These are phyloP conservation scores for Eucalyptus lansdowneana DNA, from an alignment of 345 rosid species.

Conservation along the genomic window DNA sequence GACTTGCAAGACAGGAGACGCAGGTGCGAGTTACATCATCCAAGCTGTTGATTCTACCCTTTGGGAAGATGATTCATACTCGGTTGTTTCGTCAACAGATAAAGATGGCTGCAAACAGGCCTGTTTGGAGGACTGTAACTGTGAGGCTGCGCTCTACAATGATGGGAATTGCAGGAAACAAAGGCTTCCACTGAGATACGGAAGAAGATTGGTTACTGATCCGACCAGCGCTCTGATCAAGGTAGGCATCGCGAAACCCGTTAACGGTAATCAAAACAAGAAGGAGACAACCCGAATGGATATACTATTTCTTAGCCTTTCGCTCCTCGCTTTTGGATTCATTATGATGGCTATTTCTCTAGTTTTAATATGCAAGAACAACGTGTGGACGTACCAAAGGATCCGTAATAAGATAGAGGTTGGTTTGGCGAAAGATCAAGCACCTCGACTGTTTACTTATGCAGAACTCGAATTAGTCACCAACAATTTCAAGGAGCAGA, in stretches of 20 bases:
- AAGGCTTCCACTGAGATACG: conserved; percentile 11
- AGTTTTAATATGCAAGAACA: not conserved
- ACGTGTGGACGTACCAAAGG: not conserved
- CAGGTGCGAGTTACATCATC: not conserved
- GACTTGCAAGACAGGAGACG: no score
- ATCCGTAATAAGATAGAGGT: not conserved
- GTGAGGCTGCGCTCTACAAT: conserved; percentile 5
- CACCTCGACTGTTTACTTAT: not conserved
- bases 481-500: conserved; percentile 1
- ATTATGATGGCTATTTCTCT: not conserved
- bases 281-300: not conserved
- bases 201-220: not conserved
- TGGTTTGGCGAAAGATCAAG: not conserved
- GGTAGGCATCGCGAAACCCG: not conserved
- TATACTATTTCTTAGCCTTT: not conserved
- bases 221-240: not conserved
- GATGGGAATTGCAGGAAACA: not conserved
- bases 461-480: not conserved
- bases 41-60: not conserved
- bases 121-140: conserved; percentile 7
- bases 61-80: conserved; percentile 1
- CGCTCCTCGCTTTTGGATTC: not conserved
- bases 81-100: not conserved
- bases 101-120: not conserved
- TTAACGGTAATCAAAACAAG: not conserved